phyloP scores from a whole-genome alignment of 169 alveolate genomes.

The Babesia sp. region DNA sequence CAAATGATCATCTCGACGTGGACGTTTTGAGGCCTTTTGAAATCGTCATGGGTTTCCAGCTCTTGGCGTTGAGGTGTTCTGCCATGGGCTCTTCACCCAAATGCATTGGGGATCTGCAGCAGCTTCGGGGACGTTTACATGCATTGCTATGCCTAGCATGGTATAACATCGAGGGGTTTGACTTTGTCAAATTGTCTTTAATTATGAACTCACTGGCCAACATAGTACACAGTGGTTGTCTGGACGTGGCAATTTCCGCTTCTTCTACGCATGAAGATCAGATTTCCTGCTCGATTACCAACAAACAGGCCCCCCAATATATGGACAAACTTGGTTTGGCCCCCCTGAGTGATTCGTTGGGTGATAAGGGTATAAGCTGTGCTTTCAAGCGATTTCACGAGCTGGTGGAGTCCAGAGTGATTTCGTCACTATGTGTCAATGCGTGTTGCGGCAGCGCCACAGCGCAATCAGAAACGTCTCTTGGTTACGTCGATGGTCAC shows the following conservation, averaged over 20 bases:
- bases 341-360: background rate
- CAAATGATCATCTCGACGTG: background rate
- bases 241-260: background rate
- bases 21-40: slow-evolving; percentile 34
- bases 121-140: background rate
- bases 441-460: background rate
- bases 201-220: slow-evolving; percentile 34
- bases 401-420: background rate
- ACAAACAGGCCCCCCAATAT: background rate
- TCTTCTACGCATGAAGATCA: background rate
- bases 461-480: background rate
- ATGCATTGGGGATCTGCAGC: background rate
- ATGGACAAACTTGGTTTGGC: background rate
- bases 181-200: slow-evolving; percentile 29
- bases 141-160: slow-evolving; percentile 23
- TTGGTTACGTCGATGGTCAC: slow-evolving; percentile 25
- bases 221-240: background rate
- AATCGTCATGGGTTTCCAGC: slow-evolving; percentile 29
- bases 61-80: slow-evolving; percentile 2
- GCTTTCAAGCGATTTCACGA: background rate
- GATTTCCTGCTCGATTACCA: background rate
- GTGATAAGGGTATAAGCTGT: background rate
- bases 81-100: too few relatives aligned
- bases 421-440: background rate
- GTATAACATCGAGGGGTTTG: slow-evolving; percentile 8